Percentiles rank a stretch among this genome's conserved stretches.
Conservation (phyloP, 73 alveolate species). For the Paramecium pentaurelia region DNA sequence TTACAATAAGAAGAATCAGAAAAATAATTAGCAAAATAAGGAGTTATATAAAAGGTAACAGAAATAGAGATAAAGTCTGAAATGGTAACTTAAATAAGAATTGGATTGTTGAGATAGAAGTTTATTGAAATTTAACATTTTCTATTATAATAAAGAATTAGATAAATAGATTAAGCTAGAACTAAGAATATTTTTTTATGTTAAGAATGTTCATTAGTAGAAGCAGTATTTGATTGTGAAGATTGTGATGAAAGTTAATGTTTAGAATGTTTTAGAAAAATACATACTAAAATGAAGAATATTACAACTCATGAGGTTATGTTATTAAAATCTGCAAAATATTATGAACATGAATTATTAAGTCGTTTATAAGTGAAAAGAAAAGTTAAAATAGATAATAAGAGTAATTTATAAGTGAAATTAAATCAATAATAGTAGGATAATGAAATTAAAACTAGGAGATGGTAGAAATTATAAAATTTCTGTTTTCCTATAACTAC, state of each 20-base stretch:
- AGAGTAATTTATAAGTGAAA: background rate
- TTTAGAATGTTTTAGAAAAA: constrained; percentile 9
- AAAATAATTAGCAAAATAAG: background rate
- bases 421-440: background rate
- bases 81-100: background rate
- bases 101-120: constrained; percentile 1
- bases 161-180: constrained; percentile 29
- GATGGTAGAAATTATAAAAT: background rate
- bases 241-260: constrained; percentile 48
- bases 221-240: constrained; percentile 52
- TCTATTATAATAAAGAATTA: constrained; percentile 22
- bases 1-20: background rate
- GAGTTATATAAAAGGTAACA: background rate
- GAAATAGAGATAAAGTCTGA: background rate
- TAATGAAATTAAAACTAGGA: background rate
- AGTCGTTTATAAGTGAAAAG: background rate
- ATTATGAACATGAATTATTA: background rate
- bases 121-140: constrained; percentile 42
- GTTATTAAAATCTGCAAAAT: background rate
- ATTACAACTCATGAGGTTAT: background rate
- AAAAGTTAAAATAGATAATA: background rate
- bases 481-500: background rate
- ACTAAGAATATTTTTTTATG: constrained; percentile 22
- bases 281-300: background rate
- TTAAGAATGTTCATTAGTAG: constrained; percentile 14